Conservation (phyloP, 2,329 filamentous ascomycete genomes). For the Colletotrichum cordylinicola region DNA sequence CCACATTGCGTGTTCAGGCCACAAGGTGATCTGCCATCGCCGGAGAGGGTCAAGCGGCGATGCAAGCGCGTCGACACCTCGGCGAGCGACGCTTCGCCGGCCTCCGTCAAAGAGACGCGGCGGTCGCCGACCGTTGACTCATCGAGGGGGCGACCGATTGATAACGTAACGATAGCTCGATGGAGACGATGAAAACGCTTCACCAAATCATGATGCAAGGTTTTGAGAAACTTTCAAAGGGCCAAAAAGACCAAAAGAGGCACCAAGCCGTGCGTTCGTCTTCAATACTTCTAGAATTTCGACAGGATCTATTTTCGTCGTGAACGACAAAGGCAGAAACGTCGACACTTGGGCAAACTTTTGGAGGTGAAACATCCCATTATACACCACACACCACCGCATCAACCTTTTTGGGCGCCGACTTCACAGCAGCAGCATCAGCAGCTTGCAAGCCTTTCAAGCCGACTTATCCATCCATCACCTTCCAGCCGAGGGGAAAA, state of each 20-base stretch:
- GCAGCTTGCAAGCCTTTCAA: not conserved
- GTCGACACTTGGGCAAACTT: slow-evolving; percentile 11
- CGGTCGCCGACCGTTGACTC: slow-evolving; percentile 5
- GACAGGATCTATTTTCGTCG: slow-evolving; percentile 12
- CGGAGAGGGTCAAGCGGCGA: not conserved
- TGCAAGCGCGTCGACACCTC: not conserved
- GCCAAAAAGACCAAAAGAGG: not conserved
- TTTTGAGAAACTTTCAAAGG: not conserved
- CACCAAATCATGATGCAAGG: not conserved
- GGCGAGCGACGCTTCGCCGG: slow-evolving; percentile 4
- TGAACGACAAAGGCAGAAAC: slow-evolving; percentile 7
- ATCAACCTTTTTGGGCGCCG: not conserved
- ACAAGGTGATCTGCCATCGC: not conserved
- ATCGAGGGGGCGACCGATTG: not conserved
- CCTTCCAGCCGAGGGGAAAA: not conserved
- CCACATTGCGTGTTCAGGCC: not conserved
- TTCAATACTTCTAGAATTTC: slow-evolving; percentile 16
- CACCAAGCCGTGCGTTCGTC: slow-evolving; percentile 14
- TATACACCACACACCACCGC: not conserved
- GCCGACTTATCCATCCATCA: not conserved
- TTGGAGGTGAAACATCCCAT: slow-evolving; percentile 8
- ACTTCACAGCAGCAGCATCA: not conserved
- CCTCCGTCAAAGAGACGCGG: slow-evolving; percentile 3
- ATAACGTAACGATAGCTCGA: slow-evolving; percentile 15
- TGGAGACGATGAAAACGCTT: not conserved